Percentiles rank a stretch among this genome's conserved stretches.
phyloP scores from a whole-genome alignment of 1,139 yeast species.

The Pichia sp. region DNA sequence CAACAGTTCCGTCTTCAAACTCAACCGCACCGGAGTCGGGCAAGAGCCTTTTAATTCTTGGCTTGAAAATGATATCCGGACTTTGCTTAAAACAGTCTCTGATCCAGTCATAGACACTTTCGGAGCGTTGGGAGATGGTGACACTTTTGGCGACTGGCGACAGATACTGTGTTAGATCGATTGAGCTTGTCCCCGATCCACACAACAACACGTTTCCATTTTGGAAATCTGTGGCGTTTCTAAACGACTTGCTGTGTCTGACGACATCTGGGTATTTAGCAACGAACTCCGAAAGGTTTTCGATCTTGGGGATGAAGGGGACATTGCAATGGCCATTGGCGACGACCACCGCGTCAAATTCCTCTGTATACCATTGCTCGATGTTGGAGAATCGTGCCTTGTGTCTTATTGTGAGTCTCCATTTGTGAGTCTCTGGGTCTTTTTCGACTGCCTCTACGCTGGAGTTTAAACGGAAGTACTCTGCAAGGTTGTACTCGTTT shows the following conservation, averaged over 20 bases:
- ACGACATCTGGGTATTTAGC: conserved; percentile 36
- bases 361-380: conserved; percentile 34
- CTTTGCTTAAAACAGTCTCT: conserved; percentile 19
- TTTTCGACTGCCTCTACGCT: conserved; percentile 35
- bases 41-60: conserved; percentile 22
- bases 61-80: conserved; percentile 20
- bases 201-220: conserved; percentile 42
- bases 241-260: conserved; percentile 35
- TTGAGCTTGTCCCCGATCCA: conserved; percentile 49
- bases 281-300: conserved; percentile 40
- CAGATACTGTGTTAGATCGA: conserved; percentile 50
- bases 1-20: conserved; percentile 37
- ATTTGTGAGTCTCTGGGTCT: conserved; percentile 18
- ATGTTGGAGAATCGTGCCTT: conserved; percentile 15
- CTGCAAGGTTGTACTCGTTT: conserved; percentile 31
- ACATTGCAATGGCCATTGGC: conserved; percentile 47
- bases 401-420: conserved; percentile 21
- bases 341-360: conserved; percentile 43
- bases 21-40: conserved; percentile 24
- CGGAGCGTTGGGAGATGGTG: conserved; percentile 19
- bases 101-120: conserved; percentile 22
- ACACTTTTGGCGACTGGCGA: conserved; percentile 32
- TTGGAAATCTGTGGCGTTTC: conserved; percentile 32
- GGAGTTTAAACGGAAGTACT: conserved; percentile 39
- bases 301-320: conserved; percentile 43